Base-by-base conservation (phyloP, 2,329 filamentous ascomycete genomes). In the Phyllosticta capitalensis region DNA sequence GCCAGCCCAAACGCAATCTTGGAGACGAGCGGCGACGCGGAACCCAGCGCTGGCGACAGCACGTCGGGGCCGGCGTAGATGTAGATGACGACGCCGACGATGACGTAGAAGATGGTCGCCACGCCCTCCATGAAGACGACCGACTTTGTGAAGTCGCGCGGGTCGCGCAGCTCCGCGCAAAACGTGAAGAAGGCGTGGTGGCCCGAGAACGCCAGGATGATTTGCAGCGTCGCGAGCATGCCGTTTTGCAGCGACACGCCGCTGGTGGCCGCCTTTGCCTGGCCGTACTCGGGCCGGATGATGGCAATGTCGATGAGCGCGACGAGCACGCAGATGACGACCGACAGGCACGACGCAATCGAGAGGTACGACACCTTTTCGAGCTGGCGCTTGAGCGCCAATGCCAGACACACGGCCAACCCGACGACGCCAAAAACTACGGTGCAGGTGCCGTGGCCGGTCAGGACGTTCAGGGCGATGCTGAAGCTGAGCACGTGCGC, bases 181-280 rank as follows among this genome's bases (percentile, higher is more conserved):
- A 89, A 81, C 62, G 77, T 79, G 71, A 88, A 87, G 74, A 88
- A 88, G 63, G 83, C 84, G n/a, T 84, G 82, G 67, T 87, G 84
- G 33, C 83, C 83, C 58, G 73, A 74, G 74, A 86, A 90, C 60
- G 87, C 86, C 61, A 90, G 83, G 61, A 88, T 78, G 57, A 90
- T 89, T 73, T 89, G 88, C 62, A 73, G 65, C 9, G 68, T 66
- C 17, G 71, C 68, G 20, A 64, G 65, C 1, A 72, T 54, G 12
- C 67, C 67, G 17, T 24, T 67, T 14, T 63, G 65, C 1, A 72
- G 67, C 60, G 12, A 67, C 45, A 21, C 64, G 21, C n/a, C 63
- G 56, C 5, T 63, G 64, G 14, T 63, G 64, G 72, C 62, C 19
- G 64, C 64, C 49, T 68, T 50, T n/a, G 71, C 63, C 28, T 68